Evolutionary conservation across 2,329 filamentous ascomycete species (phyloP).

Genomic region (Aspergillus neoniger): DNA sequence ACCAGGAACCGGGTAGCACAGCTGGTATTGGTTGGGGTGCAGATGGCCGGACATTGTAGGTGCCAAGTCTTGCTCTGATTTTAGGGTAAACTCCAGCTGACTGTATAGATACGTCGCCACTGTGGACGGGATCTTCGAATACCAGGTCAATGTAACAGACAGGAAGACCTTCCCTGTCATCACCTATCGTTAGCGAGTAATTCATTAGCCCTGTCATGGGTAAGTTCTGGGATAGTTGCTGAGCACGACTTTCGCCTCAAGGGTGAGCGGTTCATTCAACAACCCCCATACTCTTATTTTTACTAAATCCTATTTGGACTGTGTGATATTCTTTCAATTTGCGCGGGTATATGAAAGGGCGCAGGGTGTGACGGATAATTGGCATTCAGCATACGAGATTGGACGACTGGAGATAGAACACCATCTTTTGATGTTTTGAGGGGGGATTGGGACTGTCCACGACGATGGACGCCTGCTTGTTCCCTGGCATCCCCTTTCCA

Average conservation of each 20-base stretch:
- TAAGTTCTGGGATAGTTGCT: background rate
- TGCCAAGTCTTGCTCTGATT: constrained; percentile 12
- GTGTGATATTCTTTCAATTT: background rate
- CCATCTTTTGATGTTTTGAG: background rate
- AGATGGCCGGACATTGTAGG: constrained; percentile 51
- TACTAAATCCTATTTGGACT: background rate
- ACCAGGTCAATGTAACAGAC: constrained; percentile 48
- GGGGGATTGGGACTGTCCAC: background rate
- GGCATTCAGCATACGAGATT: background rate
- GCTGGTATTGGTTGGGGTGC: constrained; percentile 51
- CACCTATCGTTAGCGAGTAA: constrained; percentile 39
- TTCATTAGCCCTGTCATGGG: background rate
- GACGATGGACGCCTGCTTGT: background rate
- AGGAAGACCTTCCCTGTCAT: constrained; percentile 51
- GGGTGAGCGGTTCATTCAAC: background rate
- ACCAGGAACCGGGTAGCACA: constrained; percentile 45
- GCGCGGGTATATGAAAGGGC: background rate
- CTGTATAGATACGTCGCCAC: constrained; percentile 49
- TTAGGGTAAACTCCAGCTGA: constrained; percentile 14
- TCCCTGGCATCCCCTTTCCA: background rate
- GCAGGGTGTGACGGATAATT: background rate
- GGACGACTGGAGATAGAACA: background rate
- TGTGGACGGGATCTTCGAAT: constrained; percentile 52
- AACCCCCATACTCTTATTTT: background rate
- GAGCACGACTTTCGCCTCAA: background rate